Percentiles rank a stretch among this genome's conserved stretches.
phyloP scores from a whole-genome alignment of 2,329 filamentous ascomycete genomes.

The Penicillium sp. region DNA sequence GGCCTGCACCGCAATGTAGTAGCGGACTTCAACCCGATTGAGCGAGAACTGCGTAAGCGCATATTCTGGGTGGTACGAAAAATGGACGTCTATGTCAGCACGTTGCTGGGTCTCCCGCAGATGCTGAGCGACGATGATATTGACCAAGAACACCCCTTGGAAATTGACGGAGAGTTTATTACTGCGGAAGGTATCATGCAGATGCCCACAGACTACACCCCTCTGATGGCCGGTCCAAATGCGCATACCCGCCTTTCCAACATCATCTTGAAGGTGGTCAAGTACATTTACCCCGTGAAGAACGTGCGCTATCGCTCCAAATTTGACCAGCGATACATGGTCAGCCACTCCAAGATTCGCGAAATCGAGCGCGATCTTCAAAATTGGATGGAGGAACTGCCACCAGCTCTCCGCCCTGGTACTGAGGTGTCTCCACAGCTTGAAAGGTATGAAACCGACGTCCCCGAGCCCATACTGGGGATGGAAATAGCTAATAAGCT shows the following conservation, averaged over 20 bases:
- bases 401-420: slow-evolving; percentile 74
- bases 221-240: slow-evolving; percentile 61
- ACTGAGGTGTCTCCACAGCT: slow-evolving; percentile 73
- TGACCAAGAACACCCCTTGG: slow-evolving; percentile 49
- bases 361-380: slow-evolving; percentile 65
- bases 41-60: slow-evolving; percentile 71
- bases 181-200: slow-evolving; percentile 48
- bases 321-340: slow-evolving; percentile 57
- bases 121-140: slow-evolving; percentile 53
- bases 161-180: slow-evolving; percentile 50
- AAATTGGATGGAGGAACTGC: slow-evolving; percentile 66
- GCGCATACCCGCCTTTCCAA: slow-evolving; percentile 59
- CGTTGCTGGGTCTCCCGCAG: slow-evolving; percentile 49
- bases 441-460: slow-evolving; percentile 61
- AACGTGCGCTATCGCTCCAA: slow-evolving; percentile 45
- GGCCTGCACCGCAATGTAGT: slow-evolving; percentile 73
- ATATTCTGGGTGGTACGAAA: slow-evolving; percentile 55
- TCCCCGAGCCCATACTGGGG: background rate
- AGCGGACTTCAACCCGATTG: slow-evolving; percentile 68
- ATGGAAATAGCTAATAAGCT: slow-evolving; percentile 2
- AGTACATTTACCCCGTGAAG: slow-evolving; percentile 65
- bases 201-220: slow-evolving; percentile 56
- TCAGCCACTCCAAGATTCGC: slow-evolving; percentile 64
- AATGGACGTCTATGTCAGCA: slow-evolving; percentile 53
- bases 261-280: slow-evolving; percentile 62